Percentiles rank a stretch among this genome's conserved stretches.
phyloP scores from a whole-genome alignment of 768 basidiomycete species.

The Suillus americanus region DNA sequence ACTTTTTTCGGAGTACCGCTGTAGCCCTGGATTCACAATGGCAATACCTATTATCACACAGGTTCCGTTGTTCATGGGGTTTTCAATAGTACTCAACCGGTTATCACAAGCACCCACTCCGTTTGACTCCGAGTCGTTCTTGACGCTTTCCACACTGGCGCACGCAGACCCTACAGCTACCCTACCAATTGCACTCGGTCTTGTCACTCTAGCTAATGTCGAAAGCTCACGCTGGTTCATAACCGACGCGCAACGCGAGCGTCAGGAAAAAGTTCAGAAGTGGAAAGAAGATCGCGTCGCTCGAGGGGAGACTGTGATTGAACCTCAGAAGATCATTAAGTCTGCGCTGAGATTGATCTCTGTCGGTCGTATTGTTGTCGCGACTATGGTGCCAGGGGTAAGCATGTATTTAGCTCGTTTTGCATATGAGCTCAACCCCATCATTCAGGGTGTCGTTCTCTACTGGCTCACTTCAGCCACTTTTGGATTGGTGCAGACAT shows the following conservation, averaged over 20 bases:
- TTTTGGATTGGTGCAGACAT: constrained; percentile 74
- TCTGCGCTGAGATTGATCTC: constrained; percentile 55
- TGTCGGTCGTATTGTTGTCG: constrained; percentile 65
- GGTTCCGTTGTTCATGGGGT: constrained; percentile 70
- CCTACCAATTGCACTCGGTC: constrained; percentile 68
- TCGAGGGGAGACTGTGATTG: constrained; percentile 43
- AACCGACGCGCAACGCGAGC: constrained; percentile 54
- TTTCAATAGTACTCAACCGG: constrained; percentile 56
- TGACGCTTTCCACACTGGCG: constrained; percentile 68
- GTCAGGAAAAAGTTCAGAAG: constrained; percentile 46
- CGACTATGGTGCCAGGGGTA: constrained; percentile 72
- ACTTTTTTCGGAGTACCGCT: constrained; percentile 59
- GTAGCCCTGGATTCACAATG: constrained; percentile 57
- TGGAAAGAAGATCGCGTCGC: constrained; percentile 44
- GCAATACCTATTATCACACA: constrained; percentile 63
- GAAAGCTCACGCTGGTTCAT: constrained; percentile 77
- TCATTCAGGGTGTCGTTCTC: constrained; percentile 53
- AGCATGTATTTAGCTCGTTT: constrained; percentile 15
- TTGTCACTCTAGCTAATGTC: constrained; percentile 77
- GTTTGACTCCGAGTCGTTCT: constrained; percentile 75
- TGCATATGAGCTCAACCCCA: constrained; percentile 6
- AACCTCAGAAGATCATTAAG: constrained; percentile 53
- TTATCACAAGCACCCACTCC: constrained; percentile 59
- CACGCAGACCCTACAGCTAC: constrained; percentile 71
- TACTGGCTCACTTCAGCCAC: constrained; percentile 80